phyloP scores from a whole-genome alignment of 1,284 basidiomycete genomes.

The Trichosporon asahii region DNA sequence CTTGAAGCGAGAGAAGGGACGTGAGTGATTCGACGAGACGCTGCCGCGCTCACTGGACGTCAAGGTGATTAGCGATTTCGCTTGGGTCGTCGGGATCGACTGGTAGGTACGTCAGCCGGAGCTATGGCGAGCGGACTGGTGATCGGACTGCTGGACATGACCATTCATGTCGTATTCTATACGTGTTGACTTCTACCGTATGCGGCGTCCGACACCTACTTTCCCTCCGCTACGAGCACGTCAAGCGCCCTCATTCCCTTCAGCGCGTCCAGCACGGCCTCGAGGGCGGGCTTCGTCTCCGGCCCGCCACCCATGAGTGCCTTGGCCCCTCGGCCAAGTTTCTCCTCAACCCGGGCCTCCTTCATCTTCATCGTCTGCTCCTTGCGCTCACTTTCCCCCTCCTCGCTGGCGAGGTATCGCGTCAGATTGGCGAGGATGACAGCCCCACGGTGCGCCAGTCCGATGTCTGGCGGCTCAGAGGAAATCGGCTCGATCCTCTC shows the following conservation, averaged over 20 bases:
- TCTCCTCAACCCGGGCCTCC: constrained; percentile 4
- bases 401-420: constrained; percentile 20
- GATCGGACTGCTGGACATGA: not conserved
- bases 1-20: too few species aligned
- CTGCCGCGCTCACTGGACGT: not conserved
- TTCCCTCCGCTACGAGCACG: not conserved
- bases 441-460: constrained; percentile 67
- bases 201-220: not conserved
- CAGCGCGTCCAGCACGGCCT: not conserved
- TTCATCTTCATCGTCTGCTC: not conserved
- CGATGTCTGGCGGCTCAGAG: constrained; percentile 50
- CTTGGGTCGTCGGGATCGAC: not conserved
- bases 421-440: constrained; percentile 67
- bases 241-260: not conserved
- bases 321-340: not conserved
- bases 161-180: not conserved
- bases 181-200: not conserved
- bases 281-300: not conserved
- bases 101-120: too few species aligned
- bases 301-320: not conserved
- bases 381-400: not conserved
- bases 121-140: not conserved
- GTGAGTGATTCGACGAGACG: not conserved
- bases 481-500: constrained; percentile 40
- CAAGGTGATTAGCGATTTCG: not conserved